Base-by-base conservation (phyloP, 2,329 filamentous ascomycete genomes). In the Colletotrichum scovillei region DNA sequence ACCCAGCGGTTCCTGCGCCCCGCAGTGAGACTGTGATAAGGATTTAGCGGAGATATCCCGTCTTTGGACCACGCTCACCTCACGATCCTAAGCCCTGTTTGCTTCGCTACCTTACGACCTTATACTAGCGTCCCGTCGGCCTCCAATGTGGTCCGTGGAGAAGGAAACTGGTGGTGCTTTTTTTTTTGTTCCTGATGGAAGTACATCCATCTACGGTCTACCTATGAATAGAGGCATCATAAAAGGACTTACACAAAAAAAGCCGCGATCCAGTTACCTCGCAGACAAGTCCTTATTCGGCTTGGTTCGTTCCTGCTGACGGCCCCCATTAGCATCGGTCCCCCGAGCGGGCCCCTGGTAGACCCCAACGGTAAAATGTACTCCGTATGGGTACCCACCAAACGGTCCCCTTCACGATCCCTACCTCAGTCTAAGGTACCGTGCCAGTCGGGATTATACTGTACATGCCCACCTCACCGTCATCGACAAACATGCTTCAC, bases 1-100 rank as follows among this genome's bases (percentile, higher is more conserved):
- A 12, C 19, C 19, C 35, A 14, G 26, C 9, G 46, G 56, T 19
- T 42, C 38, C 38, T 42, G 38, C 24, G 55, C 8, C 30, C 56
- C 42, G 30, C 30, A 24, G n/a, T 42, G 32, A 28, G 22, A 60
- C 38, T 49, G 32, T 56, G 67, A 70, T 70, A 70, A 70, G 67
- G 70, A 73, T 60, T 60, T 42, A 60, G 66, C 69, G 69, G 69
- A 72, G 64, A 66, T 46, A 57, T 42, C 14, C 52, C 66, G 55
- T 42, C 52, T 16, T 16, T 42, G 38, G 38, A 16, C 38, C 38
- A 42, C 32, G 26, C 11, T 32, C 9, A 32, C 32, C 32, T 32
- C 32, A 32, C 14, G 38, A 42, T 42, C 38, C 38, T 42, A 35
- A 57, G 52, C 67, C n/a, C 46, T 32, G 30, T 42, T 53, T 30